Evolutionary conservation across 2,329 filamentous ascomycete species (phyloP).

Genomic region (Chaetomium globosum): DNA sequence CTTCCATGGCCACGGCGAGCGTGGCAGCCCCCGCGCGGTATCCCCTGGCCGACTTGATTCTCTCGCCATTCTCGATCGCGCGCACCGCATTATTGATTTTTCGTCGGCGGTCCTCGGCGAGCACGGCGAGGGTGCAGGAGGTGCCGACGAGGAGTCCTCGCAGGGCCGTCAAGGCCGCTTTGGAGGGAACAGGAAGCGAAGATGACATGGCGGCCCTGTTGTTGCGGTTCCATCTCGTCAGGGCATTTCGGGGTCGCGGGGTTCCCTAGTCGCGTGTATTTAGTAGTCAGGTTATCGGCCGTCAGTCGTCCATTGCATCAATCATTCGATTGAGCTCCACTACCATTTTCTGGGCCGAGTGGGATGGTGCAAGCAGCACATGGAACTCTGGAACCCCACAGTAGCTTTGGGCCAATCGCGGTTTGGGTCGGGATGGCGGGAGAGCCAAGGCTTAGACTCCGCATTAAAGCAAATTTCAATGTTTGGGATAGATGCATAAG

Average conservation of each 20-base stretch:
- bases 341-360: slow-evolving; percentile 18
- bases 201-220: slow-evolving; percentile 39
- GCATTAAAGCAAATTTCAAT: background rate
- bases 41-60: slow-evolving; percentile 44
- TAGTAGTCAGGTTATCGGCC: background rate
- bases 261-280: slow-evolving; percentile 14
- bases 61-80: slow-evolving; percentile 47
- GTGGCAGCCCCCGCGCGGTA: slow-evolving; percentile 43
- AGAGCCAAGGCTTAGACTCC: background rate
- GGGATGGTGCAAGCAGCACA: slow-evolving; percentile 24
- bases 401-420: slow-evolving; percentile 17
- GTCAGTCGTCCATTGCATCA: background rate
- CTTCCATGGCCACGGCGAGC: slow-evolving; percentile 35
- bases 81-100: slow-evolving; percentile 47
- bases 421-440: slow-evolving; percentile 1
- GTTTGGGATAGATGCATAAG: background rate
- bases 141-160: slow-evolving; percentile 51
- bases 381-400: slow-evolving; percentile 20
- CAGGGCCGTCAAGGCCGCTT: slow-evolving; percentile 50
- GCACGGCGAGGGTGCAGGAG: slow-evolving; percentile 48
- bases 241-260: slow-evolving; percentile 28
- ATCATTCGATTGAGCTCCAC: slow-evolving; percentile 11
- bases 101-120: slow-evolving; percentile 51
- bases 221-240: slow-evolving; percentile 35
- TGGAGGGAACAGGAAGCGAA: slow-evolving; percentile 49